Evolutionary conservation across 2,329 filamentous ascomycete genomes (phyloP).

Genomic region (Boeremia exigua): DNA sequence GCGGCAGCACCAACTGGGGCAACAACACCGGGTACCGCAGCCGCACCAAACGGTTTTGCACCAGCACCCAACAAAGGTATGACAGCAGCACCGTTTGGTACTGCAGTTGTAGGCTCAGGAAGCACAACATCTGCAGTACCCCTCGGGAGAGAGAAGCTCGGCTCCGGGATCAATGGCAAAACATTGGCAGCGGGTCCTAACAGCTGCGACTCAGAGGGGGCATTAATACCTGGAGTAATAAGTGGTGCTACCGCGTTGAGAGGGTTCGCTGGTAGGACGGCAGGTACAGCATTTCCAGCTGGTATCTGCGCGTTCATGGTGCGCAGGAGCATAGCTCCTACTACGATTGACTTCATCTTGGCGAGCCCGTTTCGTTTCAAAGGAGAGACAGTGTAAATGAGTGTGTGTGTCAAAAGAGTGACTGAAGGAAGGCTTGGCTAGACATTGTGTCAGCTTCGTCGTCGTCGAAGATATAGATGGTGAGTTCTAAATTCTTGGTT

Average conservation of each 20-base stretch:
- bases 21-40: too few relatives aligned
- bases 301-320: slow-evolving; percentile 10
- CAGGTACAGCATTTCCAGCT: neutral
- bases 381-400: slow-evolving; percentile 16
- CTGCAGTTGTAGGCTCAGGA: neutral
- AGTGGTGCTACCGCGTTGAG: neutral
- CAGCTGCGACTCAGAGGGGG: slow-evolving; percentile 3
- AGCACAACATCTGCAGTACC: slow-evolving; percentile 14
- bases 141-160: neutral
- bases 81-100: too few relatives aligned
- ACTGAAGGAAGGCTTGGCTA: slow-evolving; percentile 20
- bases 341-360: slow-evolving; percentile 17
- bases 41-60: too few relatives aligned
- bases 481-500: slow-evolving; percentile 10
- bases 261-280: neutral
- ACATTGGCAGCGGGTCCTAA: neutral
- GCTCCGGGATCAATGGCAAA: neutral
- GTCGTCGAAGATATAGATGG: slow-evolving; percentile 13
- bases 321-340: slow-evolving; percentile 17
- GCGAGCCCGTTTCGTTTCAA: slow-evolving; percentile 1
- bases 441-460: slow-evolving; percentile 16
- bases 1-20: too few relatives aligned
- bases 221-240: slow-evolving; percentile 7
- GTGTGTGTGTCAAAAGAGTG: slow-evolving; percentile 15
- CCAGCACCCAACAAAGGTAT: too few relatives aligned